Evolutionary conservation across 768 basidiomycete genomes (phyloP), one percentile per base, ranked within the genome.

Genomic region (Lactarius tabidus): DNA sequence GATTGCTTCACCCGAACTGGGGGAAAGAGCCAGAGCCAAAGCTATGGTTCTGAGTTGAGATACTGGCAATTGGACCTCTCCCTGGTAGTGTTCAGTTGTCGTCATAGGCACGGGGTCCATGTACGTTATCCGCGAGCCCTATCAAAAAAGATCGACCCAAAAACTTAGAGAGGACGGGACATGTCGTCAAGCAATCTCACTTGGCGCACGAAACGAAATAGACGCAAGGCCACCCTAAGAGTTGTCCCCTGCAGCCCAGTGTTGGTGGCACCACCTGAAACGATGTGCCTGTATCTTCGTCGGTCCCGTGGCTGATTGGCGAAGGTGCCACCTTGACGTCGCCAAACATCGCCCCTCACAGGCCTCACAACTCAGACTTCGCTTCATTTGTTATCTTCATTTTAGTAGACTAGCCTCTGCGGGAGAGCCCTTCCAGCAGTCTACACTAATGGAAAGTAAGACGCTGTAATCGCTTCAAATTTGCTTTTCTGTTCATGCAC

Each of bases 21-120:
- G 65, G 65, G n/a, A 57, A 38, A 54, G 65, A 66, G 26, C 56
- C 65, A 9, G 65, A 66, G 33, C 65, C 65, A 43, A 62, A 62
- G 45, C 33, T 66, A 43, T 66, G 65, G 65, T 66, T 62, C 57
- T 66, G 48, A 54, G 28, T 54, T 10, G 48, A 26, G 14, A n/a
- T 10, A 8, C 9, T 35, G 18, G 31, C 54, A 26, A 55, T 35
- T 55, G 29, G 29, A 23, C 54, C 9, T 33, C 54, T 35, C 29
- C 18, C 31, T 20, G 3, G 29, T 55, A 29, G 28, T n/a, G 54
- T 33, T 55, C 23, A 26, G 48, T 18, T 41, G 39, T 51, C 26
- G 26, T 51, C 26, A 14, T 51, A 51, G 48, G 14, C 23, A 51
- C 48, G 23, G 48, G 48, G 48, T 51, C 15, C 48, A 26, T 51